A percentile compares a stretch with the other conserved stretches of the same genome.
phyloP scores from a whole-genome alignment of 345 rosid species.

The Linum tenue region DNA sequence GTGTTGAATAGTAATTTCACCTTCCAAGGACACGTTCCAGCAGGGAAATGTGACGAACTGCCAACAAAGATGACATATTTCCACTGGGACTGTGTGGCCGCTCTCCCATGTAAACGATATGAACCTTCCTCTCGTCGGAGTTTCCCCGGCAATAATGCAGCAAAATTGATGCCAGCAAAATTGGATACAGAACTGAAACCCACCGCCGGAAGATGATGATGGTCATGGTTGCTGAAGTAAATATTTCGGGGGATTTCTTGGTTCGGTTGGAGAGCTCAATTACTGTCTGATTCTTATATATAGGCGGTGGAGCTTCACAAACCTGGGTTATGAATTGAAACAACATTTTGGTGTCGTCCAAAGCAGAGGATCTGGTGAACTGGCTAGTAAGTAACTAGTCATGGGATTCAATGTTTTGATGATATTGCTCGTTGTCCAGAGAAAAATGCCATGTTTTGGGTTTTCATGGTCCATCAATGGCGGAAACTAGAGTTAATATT shows the following conservation, averaged over 20 bases:
- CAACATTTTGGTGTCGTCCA: neutral
- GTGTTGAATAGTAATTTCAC: slow-evolving; percentile 9
- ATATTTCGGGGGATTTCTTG: neutral
- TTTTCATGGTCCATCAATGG: no score
- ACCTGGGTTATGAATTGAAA: slow-evolving; percentile 12
- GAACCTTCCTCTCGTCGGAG: slow-evolving; percentile 22
- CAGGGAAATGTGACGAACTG: slow-evolving; percentile 23
- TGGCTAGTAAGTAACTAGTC: no score
- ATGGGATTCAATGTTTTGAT: no score
- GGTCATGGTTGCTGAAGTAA: neutral
- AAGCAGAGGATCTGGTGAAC: neutral
- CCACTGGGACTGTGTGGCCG: slow-evolving; percentile 12
- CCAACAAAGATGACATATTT: neutral
- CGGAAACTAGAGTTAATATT: no score
- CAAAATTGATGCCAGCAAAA: slow-evolving; percentile 17
- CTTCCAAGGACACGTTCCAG: slow-evolving; percentile 29
- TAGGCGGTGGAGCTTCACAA: neutral
- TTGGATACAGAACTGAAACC: slow-evolving; percentile 10
- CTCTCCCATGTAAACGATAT: slow-evolving; percentile 37
- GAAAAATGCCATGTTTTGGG: no score
- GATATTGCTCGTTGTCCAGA: no score
- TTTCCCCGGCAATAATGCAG: slow-evolving; percentile 12
- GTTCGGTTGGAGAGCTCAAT: neutral
- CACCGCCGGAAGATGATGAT: neutral
- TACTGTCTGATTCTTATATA: neutral